A percentile compares a stretch with the other conserved stretches of the same genome.
These are phyloP conservation scores for Zopfia rhizophila DNA, from an alignment of 2,329 filamentous ascomycete species.

Conservation along the genomic window DNA sequence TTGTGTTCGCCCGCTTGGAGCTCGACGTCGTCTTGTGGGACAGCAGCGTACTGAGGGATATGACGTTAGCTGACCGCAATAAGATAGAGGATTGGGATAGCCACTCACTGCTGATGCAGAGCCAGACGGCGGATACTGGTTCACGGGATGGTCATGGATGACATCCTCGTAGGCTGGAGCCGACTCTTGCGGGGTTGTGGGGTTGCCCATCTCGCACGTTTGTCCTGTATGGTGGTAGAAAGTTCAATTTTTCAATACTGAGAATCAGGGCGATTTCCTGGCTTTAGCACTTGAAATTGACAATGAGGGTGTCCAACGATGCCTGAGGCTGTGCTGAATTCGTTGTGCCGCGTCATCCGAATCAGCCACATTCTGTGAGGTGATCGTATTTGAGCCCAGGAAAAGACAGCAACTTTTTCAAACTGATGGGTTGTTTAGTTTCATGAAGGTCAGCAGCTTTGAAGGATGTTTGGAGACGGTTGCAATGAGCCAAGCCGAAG, in stretches of 20 bases:
- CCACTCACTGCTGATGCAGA: slow-evolving; percentile 30
- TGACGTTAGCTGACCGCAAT: slow-evolving; percentile 3
- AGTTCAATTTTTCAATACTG: too few species aligned
- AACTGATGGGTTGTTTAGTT: too few species aligned
- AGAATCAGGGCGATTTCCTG: too few species aligned
- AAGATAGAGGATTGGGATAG: slow-evolving; percentile 1
- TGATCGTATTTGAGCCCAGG: too few species aligned
- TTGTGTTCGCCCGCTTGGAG: slow-evolving; percentile 25
- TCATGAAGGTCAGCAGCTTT: too few species aligned
- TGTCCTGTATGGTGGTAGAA: too few species aligned
- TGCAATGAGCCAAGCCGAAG: too few species aligned
- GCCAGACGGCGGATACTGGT: slow-evolving; percentile 26
- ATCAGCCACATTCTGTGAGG: too few species aligned
- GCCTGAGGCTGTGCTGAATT: slow-evolving; percentile 4
- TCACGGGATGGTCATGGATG: slow-evolving; percentile 35
- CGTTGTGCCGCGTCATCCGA: slow-evolving; percentile 7
- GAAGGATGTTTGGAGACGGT: too few species aligned
- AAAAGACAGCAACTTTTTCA: too few species aligned
- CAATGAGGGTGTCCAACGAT: too few species aligned
- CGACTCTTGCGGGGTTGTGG: slow-evolving; percentile 28
- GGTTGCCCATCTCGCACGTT: slow-evolving; percentile 40
- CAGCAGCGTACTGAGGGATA: slow-evolving; percentile 30
- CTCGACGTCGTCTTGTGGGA: slow-evolving; percentile 40
- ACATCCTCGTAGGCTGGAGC: slow-evolving; percentile 43
- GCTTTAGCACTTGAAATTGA: too few species aligned